Evolutionary conservation across 345 rosid species (phyloP), one percentile per base, ranked within the genome.

Genomic region (Crucihimalaya himalaica): DNA sequence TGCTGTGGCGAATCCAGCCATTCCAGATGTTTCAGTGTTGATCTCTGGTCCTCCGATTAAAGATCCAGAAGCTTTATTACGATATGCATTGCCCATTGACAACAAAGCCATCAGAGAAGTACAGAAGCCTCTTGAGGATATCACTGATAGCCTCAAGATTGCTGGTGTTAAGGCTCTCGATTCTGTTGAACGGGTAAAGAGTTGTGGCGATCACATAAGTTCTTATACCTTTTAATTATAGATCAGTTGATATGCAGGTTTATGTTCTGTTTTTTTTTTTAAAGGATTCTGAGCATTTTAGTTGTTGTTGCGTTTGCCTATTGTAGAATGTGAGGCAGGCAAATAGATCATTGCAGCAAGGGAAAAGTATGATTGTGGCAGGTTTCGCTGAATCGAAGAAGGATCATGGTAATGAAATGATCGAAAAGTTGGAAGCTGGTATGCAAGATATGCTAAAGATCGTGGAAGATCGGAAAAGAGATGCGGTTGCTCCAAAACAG

Each of bases 1-100:
- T 77, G 89, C 89, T 2, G 80, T 73, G 47, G 75, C 63, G 1
- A 80, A 40, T 70, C 89, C 90, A 48, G 87, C 85, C 10, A 67
- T 91, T 79, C 81, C 93, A 35, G 91, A 94, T 63, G 72, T 94
- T 12, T 83, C 93, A 1, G 96, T 95, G 66, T 82, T 95, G 50
- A 95, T 95, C 71, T 95, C 99, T 3, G 99, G 97, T 19, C 99
- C 99, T 3, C 97, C 99, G 0, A 92, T 91, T 21, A 95, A 95
- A 82, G 99, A 95, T 48, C 99, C 99, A 0, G 96, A 81, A 46
- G 91, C 93, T 32, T 75, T 95, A 57, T 74, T 95, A 65, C 85
- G 99, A 80, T 73, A 91, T 74, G 99, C 97, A 9, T 84, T 95
- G 80, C 99, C 99, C 8, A 88, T 95, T 72, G 74, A 88, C 69